Conservation (phyloP, 2,329 filamentous ascomycete species). For the Cytospora schulzeri region DNA sequence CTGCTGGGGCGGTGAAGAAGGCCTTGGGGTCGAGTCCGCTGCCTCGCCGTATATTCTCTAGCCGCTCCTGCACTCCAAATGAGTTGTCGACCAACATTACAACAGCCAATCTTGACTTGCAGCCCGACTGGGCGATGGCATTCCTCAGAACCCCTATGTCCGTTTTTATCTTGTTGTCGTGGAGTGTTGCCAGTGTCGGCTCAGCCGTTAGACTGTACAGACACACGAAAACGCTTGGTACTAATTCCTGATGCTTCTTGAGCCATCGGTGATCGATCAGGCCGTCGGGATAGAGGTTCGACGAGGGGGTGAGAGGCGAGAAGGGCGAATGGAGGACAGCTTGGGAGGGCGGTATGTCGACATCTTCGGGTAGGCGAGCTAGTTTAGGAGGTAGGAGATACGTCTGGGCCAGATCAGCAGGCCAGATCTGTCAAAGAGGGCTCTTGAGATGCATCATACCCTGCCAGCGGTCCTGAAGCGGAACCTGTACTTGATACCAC, state of each 20-base stretch:
- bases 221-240: slow-evolving; percentile 78
- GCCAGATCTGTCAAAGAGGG: neutral
- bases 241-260: slow-evolving; percentile 80
- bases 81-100: slow-evolving; percentile 75
- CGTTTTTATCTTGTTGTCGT: slow-evolving; percentile 84
- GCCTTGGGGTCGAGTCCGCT: slow-evolving; percentile 81
- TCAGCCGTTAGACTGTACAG: slow-evolving; percentile 80
- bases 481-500: slow-evolving; percentile 57
- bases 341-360: slow-evolving; percentile 49
- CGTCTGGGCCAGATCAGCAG: slow-evolving; percentile 45
- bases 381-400: slow-evolving; percentile 60
- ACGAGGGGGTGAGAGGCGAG: slow-evolving; percentile 83
- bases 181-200: slow-evolving; percentile 70
- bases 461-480: slow-evolving; percentile 75
- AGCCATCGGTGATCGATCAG: slow-evolving; percentile 82
- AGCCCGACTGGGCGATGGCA: slow-evolving; percentile 67
- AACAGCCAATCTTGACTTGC: slow-evolving; percentile 76
- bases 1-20: slow-evolving; percentile 81
- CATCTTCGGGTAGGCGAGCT: slow-evolving; percentile 54
- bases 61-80: slow-evolving; percentile 62
- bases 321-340: slow-evolving; percentile 83
- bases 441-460: slow-evolving; percentile 60
- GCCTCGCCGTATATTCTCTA: slow-evolving; percentile 76
- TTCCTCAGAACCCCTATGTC: slow-evolving; percentile 80
- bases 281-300: slow-evolving; percentile 85